phyloP scores from a whole-genome alignment of 2,329 filamentous ascomycete species.

The Thielaviopsis cerberus region DNA sequence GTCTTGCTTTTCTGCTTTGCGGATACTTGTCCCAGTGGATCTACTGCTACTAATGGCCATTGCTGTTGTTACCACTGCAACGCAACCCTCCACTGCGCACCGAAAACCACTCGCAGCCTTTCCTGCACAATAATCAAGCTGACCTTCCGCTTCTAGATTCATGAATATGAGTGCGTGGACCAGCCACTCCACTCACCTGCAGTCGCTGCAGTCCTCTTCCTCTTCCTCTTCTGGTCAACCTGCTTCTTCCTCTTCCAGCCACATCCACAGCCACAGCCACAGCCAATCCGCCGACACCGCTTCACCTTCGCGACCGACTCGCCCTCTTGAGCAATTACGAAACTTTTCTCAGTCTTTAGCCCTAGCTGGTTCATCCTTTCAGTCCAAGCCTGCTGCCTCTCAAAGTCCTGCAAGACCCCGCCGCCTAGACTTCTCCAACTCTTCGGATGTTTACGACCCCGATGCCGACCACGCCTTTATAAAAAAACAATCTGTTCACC shows the following conservation, averaged over 20 bases:
- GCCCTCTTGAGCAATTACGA: slow-evolving; percentile 8
- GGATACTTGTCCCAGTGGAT: background rate
- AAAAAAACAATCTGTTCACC: background rate
- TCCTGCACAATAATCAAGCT: background rate
- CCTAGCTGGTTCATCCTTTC: background rate
- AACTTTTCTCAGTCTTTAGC: slow-evolving; percentile 10
- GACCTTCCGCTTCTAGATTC: slow-evolving; percentile 23
- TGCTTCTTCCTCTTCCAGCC: background rate
- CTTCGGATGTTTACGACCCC: slow-evolving; percentile 10
- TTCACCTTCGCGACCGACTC: slow-evolving; percentile 5
- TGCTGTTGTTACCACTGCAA: no score
- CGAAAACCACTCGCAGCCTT: no score
- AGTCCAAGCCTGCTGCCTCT: slow-evolving; percentile 1
- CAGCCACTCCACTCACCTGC: slow-evolving; percentile 19
- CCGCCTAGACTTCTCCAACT: slow-evolving; percentile 3
- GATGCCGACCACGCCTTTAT: slow-evolving; percentile 6
- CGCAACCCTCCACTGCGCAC: background rate
- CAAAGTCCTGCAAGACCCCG: background rate
- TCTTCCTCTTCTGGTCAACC: background rate
- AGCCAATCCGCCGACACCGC: background rate
- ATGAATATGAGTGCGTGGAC: slow-evolving; percentile 35
- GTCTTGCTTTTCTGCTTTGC: background rate
- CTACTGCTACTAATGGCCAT: no score
- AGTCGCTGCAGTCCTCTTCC: background rate
- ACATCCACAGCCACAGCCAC: background rate